phyloP scores from a whole-genome alignment of 495 filamentous ascomycete genomes.

The Aspergillus taichungensis region DNA sequence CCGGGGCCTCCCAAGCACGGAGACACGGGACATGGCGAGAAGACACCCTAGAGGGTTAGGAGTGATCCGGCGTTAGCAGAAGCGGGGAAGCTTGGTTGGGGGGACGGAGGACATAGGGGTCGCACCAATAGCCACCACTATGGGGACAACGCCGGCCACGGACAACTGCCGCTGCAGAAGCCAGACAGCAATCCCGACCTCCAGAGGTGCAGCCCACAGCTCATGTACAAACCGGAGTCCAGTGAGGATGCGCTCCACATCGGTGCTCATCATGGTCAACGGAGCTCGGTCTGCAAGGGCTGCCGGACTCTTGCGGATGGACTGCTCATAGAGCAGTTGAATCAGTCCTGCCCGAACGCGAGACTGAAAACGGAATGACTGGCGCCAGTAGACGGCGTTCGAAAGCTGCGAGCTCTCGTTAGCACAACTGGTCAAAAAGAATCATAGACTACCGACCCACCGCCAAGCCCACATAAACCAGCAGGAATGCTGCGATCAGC shows the following conservation, averaged over 20 bases:
- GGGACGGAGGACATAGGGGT: not conserved
- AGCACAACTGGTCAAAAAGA: no score
- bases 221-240: slow-evolving; percentile 30
- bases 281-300: slow-evolving; percentile 12
- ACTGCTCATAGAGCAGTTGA: no score
- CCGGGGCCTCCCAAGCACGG: not conserved
- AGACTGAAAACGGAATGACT: no score
- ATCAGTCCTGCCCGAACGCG: no score
- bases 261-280: slow-evolving; percentile 46
- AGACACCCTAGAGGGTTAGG: not conserved
- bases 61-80: no score
- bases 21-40: not conserved
- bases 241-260: slow-evolving; percentile 31
- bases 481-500: no score
- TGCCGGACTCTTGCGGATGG: no score
- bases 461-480: no score
- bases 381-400: no score
- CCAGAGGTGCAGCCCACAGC: slow-evolving; percentile 40
- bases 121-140: slow-evolving; percentile 26
- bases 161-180: slow-evolving; percentile 42
- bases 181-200: slow-evolving; percentile 41
- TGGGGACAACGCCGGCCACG: slow-evolving; percentile 26
- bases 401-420: no score
- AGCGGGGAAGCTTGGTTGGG: no score
- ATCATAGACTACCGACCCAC: no score